Evolutionary conservation across 2,329 filamentous ascomycete species (phyloP).

Genomic region (Fusarium irregulare): DNA sequence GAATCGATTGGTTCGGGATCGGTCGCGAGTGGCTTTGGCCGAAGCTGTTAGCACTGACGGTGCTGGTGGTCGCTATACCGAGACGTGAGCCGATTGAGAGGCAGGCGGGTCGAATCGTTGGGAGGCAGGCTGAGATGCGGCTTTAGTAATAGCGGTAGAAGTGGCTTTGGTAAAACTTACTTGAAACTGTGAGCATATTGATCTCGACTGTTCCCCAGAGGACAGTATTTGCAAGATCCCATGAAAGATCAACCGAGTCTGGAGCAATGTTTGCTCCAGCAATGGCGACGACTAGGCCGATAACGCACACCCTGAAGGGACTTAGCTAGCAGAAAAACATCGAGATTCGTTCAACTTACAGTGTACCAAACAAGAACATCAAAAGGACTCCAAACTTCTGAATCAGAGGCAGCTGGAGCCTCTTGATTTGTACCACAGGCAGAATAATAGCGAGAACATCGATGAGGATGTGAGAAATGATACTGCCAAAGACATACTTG

Average conservation of each 20-base stretch:
- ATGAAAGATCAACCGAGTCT: neutral
- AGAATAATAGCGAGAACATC: neutral
- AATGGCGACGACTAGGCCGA: neutral
- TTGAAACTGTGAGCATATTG: neutral
- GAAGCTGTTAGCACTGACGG: neutral
- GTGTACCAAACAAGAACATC: neutral
- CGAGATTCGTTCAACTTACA: neutral
- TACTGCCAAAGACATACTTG: neutral
- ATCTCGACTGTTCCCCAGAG: neutral
- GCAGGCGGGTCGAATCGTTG: neutral
- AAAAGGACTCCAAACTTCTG: neutral
- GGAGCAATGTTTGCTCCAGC: neutral
- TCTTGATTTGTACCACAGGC: neutral
- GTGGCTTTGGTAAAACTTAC: too few relatives aligned
- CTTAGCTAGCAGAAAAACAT: neutral
- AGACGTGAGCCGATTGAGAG: neutral
- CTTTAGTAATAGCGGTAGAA: too few relatives aligned
- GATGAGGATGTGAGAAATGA: neutral
- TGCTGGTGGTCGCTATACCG: neutral
- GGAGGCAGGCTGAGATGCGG: too few relatives aligned
- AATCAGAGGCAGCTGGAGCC: neutral
- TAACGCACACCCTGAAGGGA: accelerated
- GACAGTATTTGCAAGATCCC: accelerated
- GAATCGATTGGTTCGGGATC: neutral
- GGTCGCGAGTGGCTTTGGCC: neutral